Evolutionary conservation across 2,329 filamentous ascomycete genomes (phyloP).

Genomic region (Cercospora zeae-maydis): DNA sequence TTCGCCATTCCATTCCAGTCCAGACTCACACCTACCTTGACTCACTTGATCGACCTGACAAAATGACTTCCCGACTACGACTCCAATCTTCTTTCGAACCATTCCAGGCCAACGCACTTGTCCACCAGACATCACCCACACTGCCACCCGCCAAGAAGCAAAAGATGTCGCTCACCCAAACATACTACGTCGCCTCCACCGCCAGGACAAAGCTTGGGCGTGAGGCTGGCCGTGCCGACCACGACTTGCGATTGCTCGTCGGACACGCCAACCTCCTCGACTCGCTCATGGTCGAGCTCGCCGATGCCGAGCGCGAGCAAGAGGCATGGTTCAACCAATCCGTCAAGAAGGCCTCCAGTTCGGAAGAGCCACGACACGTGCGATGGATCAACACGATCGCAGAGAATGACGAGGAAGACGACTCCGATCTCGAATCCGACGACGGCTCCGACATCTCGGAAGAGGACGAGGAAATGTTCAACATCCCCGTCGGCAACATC

Average conservation of each 20-base stretch:
- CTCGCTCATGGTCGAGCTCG: constrained; percentile 84
- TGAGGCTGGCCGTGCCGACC: constrained; percentile 85
- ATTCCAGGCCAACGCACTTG: constrained; percentile 43
- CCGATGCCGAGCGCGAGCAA: constrained; percentile 91
- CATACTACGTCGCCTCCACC: constrained; percentile 96
- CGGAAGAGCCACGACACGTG: constrained; percentile 65
- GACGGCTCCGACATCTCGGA: constrained; percentile 55
- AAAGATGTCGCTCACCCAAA: constrained; percentile 97
- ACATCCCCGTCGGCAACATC: constrained; percentile 40
- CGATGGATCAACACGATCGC: constrained; percentile 81
- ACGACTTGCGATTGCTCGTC: constrained; percentile 91
- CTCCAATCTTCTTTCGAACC: constrained; percentile 48
- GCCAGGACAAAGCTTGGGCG: constrained; percentile 92
- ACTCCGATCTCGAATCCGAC: constrained; percentile 48
- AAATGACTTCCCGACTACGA: constrained; percentile 51
- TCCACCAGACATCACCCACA: constrained; percentile 43
- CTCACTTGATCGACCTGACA: constrained; percentile 25
- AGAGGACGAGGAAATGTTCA: constrained; percentile 46
- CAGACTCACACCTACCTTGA: constrained; percentile 23
- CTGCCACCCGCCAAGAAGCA: constrained; percentile 56
- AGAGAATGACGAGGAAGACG: constrained; percentile 72
- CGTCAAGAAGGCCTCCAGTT: constrained; percentile 67
- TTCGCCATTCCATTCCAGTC: constrained; percentile 21
- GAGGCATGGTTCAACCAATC: constrained; percentile 98
- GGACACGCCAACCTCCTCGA: constrained; percentile 98